Evolutionary conservation across 768 basidiomycete species (phyloP).

Genomic region (Auricularia heimuer): DNA sequence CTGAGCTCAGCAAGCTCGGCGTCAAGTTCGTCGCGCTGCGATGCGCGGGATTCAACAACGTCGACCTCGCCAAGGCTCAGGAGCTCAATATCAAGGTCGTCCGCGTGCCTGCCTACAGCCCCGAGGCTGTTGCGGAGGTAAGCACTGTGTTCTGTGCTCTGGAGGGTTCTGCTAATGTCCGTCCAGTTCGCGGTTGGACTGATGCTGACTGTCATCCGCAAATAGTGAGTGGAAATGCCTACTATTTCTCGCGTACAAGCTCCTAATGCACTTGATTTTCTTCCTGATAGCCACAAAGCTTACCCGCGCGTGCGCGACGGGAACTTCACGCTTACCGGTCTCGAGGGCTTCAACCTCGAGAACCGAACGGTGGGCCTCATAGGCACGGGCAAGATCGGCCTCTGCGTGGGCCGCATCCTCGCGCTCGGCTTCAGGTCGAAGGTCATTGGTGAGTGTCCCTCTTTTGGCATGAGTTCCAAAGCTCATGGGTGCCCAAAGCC

Average conservation of each 20-base stretch:
- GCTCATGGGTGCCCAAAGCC: slow-evolving; percentile 4
- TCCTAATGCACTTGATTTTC: neutral
- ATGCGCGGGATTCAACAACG: slow-evolving; percentile 5
- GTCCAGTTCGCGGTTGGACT: slow-evolving; percentile 14
- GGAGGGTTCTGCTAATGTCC: neutral
- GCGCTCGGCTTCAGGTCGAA: slow-evolving; percentile 19
- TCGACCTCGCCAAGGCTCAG: slow-evolving; percentile 12
- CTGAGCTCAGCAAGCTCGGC: slow-evolving; percentile 7
- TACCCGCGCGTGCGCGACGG: slow-evolving; percentile 14
- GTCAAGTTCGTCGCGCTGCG: slow-evolving; percentile 11
- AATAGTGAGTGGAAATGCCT: slow-evolving; percentile 9
- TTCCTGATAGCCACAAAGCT: slow-evolving; percentile 10
- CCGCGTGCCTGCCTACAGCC: slow-evolving; percentile 14
- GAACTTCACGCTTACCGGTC: slow-evolving; percentile 15
- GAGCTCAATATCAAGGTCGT: slow-evolving; percentile 12
- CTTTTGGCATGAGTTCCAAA: no score
- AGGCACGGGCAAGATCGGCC: slow-evolving; percentile 27
- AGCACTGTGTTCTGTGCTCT: neutral
- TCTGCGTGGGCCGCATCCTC: slow-evolving; percentile 19
- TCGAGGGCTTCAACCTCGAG: slow-evolving; percentile 15
- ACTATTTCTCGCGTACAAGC: neutral
- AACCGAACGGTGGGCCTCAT: slow-evolving; percentile 24
- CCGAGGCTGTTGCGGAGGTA: slow-evolving; percentile 14
- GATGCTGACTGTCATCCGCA: slow-evolving; percentile 14
- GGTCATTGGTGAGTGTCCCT: slow-evolving; percentile 10